Conservation (phyloP, 768 basidiomycete genomes). For the Psilocybe sp. region DNA sequence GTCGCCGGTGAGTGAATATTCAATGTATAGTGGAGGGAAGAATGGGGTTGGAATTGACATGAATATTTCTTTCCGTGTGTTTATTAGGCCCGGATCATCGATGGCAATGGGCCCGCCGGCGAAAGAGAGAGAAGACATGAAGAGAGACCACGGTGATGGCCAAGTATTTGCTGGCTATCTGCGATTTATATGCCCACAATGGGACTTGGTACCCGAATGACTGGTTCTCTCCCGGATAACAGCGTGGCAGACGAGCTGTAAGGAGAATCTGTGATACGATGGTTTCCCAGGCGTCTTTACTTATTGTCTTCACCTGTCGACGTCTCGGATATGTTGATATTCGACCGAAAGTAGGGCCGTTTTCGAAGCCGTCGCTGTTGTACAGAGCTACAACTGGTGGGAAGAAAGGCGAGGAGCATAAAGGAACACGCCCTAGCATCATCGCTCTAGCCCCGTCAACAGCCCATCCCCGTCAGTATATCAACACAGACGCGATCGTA, state of each 20-base stretch:
- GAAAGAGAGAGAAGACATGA: conserved; percentile 6
- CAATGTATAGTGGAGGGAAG: too few species aligned
- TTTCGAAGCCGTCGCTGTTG: conserved; percentile 23
- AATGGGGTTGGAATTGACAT: too few species aligned
- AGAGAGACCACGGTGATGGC: conserved; percentile 9
- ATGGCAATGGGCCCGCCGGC: conserved; percentile 9
- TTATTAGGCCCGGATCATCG: background rate
- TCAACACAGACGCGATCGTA: conserved; percentile 14
- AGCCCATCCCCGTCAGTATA: conserved; percentile 20
- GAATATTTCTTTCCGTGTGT: too few species aligned
- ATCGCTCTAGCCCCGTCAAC: conserved; percentile 26
- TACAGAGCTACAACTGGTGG: conserved; percentile 24
- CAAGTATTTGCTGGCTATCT: conserved; percentile 14
- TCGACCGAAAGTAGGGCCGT: conserved; percentile 30
- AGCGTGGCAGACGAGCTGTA: conserved; percentile 16
- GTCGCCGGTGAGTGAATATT: too few species aligned
- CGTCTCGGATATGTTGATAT: conserved; percentile 31
- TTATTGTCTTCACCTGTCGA: conserved; percentile 32
- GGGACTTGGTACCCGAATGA: conserved; percentile 14
- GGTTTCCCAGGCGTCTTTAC: conserved; percentile 24
- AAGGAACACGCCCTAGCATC: conserved; percentile 26
- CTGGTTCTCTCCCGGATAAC: conserved; percentile 16
- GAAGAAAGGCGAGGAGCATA: conserved; percentile 32
- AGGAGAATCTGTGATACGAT: conserved; percentile 19
- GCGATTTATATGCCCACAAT: conserved; percentile 12